A percentile compares a stretch with the other conserved stretches of the same genome.
These are phyloP conservation scores for Thelonectria rubi DNA, from an alignment of 2,329 filamentous ascomycete species.

Conservation along the genomic window DNA sequence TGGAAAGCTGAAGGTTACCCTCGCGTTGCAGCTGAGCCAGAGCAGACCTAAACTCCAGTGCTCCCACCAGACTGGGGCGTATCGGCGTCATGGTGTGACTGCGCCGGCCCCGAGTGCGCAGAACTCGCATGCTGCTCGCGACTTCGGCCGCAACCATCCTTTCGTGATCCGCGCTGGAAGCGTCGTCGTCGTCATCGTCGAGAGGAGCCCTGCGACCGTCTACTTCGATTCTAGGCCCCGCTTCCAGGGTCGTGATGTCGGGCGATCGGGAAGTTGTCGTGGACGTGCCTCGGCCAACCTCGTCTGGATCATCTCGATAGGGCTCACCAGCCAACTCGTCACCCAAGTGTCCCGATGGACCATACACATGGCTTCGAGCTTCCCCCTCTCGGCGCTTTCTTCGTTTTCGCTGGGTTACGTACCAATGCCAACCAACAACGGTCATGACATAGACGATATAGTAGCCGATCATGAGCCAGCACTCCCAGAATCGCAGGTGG, in stretches of 20 bases:
- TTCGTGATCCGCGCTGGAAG: constrained; percentile 63
- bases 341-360: constrained; percentile 56
- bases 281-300: constrained; percentile 36
- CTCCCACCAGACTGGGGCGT: constrained; percentile 90
- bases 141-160: constrained; percentile 81
- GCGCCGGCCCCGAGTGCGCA: constrained; percentile 70
- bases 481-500: constrained; percentile 86
- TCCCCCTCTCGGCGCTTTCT: constrained; percentile 73
- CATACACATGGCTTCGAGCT: constrained; percentile 78
- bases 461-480: constrained; percentile 86
- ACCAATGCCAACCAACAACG: constrained; percentile 94
- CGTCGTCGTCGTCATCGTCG: constrained; percentile 52
- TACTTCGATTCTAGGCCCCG: constrained; percentile 58
- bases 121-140: constrained; percentile 90
- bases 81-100: constrained; percentile 85
- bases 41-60: constrained; percentile 91
- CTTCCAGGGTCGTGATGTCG: constrained; percentile 57
- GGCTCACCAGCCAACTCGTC: constrained; percentile 65
- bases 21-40: constrained; percentile 87
- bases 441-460: constrained; percentile 90
- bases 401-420: constrained; percentile 69
- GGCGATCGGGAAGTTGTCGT: constrained; percentile 29
- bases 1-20: constrained; percentile 76
- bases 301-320: constrained; percentile 70
- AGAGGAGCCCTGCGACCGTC: constrained; percentile 47